phyloP scores from a whole-genome alignment of 1,284 basidiomycete genomes.

The Ustanciosporium gigantosporum region DNA sequence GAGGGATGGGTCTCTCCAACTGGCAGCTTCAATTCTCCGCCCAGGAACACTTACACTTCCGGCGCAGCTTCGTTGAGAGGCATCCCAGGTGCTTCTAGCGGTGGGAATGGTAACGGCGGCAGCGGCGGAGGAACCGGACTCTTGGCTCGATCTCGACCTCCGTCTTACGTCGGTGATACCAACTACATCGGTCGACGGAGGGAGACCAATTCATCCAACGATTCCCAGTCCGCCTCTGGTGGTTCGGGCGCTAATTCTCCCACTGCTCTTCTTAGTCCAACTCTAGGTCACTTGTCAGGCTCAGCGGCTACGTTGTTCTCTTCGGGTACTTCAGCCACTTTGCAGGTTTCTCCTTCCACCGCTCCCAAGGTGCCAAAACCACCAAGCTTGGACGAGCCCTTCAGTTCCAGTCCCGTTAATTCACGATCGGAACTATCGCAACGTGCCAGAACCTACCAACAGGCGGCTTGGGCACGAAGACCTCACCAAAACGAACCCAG shows the following conservation, averaged over 20 bases:
- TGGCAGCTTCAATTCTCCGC: not conserved
- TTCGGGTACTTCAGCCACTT: not conserved
- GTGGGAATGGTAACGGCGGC: not conserved
- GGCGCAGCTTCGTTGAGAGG: slow-evolving; percentile 10
- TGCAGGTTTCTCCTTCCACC: not conserved
- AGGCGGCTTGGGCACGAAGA: no score
- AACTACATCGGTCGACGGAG: slow-evolving; percentile 2
- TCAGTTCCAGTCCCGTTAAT: slow-evolving; percentile 27
- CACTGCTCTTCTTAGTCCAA: slow-evolving; percentile 19
- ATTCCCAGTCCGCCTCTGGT: slow-evolving; percentile 13
- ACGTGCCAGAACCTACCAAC: slow-evolving; percentile 14
- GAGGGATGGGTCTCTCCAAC: slow-evolving; percentile 24
- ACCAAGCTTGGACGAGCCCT: slow-evolving; percentile 21
- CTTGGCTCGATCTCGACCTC: not conserved
- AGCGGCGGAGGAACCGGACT: not conserved
- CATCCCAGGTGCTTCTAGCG: slow-evolving; percentile 2
- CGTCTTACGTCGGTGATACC: not conserved
- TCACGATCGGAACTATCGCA: slow-evolving; percentile 9
- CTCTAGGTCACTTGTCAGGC: slow-evolving; percentile 1
- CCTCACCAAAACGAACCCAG: no score
- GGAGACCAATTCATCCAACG: slow-evolving; percentile 14
- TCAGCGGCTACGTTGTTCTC: not conserved
- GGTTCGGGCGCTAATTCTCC: slow-evolving; percentile 18
- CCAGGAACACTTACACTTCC: not conserved
- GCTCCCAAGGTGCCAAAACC: no score